Conservation (phyloP, 2,329 filamentous ascomycete species). For the Albophoma yamanashiensis region DNA sequence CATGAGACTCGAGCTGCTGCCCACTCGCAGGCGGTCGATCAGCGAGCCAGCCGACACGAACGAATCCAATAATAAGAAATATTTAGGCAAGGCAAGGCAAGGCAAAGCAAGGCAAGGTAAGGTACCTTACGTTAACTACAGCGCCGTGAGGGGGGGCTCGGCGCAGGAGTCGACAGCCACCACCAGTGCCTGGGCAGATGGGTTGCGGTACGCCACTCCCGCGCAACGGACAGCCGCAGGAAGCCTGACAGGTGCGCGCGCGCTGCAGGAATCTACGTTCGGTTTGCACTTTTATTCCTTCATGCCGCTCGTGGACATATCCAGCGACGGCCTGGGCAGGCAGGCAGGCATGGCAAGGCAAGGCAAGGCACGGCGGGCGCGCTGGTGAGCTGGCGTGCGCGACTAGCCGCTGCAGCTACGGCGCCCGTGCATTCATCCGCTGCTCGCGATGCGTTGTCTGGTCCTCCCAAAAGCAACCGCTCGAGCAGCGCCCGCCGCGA, state of each 20-base stretch:
- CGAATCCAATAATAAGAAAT: not conserved
- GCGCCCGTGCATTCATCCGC: not conserved
- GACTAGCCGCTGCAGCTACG: not conserved
- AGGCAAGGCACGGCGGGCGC: not conserved
- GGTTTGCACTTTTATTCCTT: not conserved
- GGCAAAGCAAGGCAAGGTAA: not conserved
- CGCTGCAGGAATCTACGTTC: not conserved
- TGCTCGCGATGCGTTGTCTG: not conserved
- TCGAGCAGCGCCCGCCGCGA: not conserved
- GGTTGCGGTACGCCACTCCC: not conserved
- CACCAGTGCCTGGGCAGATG: not conserved
- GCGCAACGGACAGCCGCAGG: not conserved
- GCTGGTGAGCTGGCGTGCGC: not conserved
- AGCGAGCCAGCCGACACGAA: not conserved
- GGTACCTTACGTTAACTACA: not conserved
- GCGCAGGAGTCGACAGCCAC: not conserved
- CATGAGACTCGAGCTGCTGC: not conserved
- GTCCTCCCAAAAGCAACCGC: not conserved
- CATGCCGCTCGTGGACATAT: not conserved
- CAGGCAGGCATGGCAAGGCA: no score
- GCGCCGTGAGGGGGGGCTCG: not conserved
- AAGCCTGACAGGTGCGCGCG: not conserved
- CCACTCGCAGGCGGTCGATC: not conserved
- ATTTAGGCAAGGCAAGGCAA: not conserved
- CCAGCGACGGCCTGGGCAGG: not conserved